Evolutionary conservation across 495 filamentous ascomycete species (phyloP), one percentile per base, ranked within the genome.

Genomic region (Aspergillus kassunensis): DNA sequence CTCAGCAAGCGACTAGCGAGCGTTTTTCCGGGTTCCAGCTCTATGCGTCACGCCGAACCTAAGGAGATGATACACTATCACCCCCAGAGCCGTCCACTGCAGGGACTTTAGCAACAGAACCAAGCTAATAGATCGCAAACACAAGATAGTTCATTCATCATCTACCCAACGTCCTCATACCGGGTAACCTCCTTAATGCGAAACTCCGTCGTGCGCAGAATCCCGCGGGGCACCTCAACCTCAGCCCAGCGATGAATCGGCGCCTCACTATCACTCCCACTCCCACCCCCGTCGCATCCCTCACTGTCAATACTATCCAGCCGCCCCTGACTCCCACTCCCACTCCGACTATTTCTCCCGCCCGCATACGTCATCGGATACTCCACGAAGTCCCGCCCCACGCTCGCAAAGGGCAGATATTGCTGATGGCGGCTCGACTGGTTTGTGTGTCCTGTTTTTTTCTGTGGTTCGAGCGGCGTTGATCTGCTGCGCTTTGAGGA

Each of bases 201-300:
- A 36, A 47, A 40, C 34, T 54, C 51, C 9, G 51, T 54, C 34
- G 51, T 54, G 9, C 44, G 29, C 51, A 54, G n/a, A 24, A 54
- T 54, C 34, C 51, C 51, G 2, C 10, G 27, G 11, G 7, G 4
- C 11, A 25, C 36, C n/a, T 46, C 49, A n/a, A 12, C 2, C 25
- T 31, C 48, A 8, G n/a, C 49, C 29, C 15, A 7, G 24, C 5
- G 18, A 6, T n/a, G 1, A 12, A 53, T 19, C 0, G 15, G 21
- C 8, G 24, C 18, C 21, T 31, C 49, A 25, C 40, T 44, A 1
- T 21, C 43, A 45, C 29, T 45, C 16, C 43, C 27, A 33, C 29
- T 34, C 6, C 21, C 13, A 33, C 25, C 4, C 8, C 48, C 15
- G 19, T 33, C 23, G 7, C 40, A 42, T 20, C 25, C 20, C 35